These are phyloP conservation scores for Gyromitra esculenta DNA, from an alignment of 2,329 filamentous ascomycete genomes.

Conservation along the genomic window DNA sequence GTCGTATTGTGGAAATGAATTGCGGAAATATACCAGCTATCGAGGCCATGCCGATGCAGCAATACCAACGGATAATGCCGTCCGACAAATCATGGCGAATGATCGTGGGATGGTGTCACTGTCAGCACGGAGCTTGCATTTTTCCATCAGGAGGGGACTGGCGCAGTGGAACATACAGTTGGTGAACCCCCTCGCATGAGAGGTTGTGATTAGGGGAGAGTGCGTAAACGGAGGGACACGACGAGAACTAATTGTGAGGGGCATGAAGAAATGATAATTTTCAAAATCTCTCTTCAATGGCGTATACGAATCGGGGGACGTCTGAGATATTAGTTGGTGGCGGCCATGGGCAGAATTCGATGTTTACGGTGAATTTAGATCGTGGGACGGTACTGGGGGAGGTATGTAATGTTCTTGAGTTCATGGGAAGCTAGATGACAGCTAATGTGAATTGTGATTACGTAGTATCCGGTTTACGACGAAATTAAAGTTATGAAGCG, in stretches of 20 bases:
- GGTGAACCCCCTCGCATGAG: slow-evolving; percentile 58
- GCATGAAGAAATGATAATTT: slow-evolving; percentile 73
- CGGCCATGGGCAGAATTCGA: slow-evolving; percentile 81
- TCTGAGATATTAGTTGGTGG: slow-evolving; percentile 81
- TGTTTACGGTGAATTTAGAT: slow-evolving; percentile 79
- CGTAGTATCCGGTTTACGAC: slow-evolving; percentile 73
- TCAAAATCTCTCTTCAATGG: slow-evolving; percentile 91
- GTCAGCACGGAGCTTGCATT: slow-evolving; percentile 83
- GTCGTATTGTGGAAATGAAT: slow-evolving; percentile 85
- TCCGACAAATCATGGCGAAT: slow-evolving; percentile 89
- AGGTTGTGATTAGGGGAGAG: neutral
- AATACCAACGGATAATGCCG: slow-evolving; percentile 72
- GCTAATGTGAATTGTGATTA: slow-evolving; percentile 1
- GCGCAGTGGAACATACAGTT: slow-evolving; percentile 89
- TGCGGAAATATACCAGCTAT: slow-evolving; percentile 91
- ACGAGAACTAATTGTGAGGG: neutral
- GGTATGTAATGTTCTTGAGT: slow-evolving; percentile 60
- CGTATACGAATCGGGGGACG: slow-evolving; percentile 86
- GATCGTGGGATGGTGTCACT: slow-evolving; percentile 90
- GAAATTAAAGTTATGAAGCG: slow-evolving; percentile 93
- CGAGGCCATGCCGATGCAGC: slow-evolving; percentile 70
- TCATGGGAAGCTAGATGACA: neutral
- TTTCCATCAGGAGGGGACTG: slow-evolving; percentile 82
- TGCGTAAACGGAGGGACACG: neutral
- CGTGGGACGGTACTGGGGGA: slow-evolving; percentile 78